Conservation (phyloP, 2,329 filamentous ascomycete genomes). For the Microsporum audouinii region DNA sequence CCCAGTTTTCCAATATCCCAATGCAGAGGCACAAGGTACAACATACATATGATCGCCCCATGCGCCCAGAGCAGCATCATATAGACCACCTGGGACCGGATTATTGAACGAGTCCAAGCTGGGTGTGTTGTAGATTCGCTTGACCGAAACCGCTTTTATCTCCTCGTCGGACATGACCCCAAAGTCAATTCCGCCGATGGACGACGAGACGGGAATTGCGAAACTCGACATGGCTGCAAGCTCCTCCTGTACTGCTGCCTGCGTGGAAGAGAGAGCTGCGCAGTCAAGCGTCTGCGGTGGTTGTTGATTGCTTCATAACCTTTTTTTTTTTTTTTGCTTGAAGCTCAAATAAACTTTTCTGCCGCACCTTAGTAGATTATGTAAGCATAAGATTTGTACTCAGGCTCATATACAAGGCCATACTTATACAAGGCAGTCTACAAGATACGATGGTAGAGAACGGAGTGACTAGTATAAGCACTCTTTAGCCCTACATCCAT, state of each 20-base stretch:
- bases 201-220: constrained; percentile 67
- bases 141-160: constrained; percentile 80
- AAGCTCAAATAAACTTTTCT: constrained; percentile 27
- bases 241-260: not conserved
- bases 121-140: constrained; percentile 80
- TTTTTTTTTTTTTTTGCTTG: not conserved
- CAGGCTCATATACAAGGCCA: not conserved
- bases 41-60: constrained; percentile 73
- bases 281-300: not conserved
- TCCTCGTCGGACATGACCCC: constrained; percentile 70
- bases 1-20: not conserved
- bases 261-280: not conserved
- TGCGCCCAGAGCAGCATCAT: constrained; percentile 82
- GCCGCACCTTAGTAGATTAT: constrained; percentile 14
- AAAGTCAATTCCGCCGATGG: constrained; percentile 81
- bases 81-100: constrained; percentile 79
- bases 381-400: not conserved
- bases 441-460: no score
- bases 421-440: no score
- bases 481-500: no score
- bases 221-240: constrained; percentile 32
- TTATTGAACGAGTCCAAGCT: constrained; percentile 92
- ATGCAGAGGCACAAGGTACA: not conserved
- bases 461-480: no score
- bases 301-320: not conserved